Conservation (phyloP, 495 filamentous ascomycete species). For the Annulohypoxylon maeteangense region DNA sequence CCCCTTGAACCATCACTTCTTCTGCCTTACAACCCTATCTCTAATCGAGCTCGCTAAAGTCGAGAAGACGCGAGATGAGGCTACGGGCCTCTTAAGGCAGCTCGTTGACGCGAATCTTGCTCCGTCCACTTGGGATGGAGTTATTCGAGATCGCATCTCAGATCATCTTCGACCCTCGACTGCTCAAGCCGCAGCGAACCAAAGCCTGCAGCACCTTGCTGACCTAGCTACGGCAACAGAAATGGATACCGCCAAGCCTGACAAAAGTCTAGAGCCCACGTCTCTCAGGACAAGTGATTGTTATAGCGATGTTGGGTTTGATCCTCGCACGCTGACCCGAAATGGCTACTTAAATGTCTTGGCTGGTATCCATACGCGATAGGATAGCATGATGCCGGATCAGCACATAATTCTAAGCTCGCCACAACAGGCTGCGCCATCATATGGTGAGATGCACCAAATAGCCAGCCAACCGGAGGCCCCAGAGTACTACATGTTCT, state of each 20-base stretch:
- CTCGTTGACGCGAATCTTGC: constrained; percentile 50
- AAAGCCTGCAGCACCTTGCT: constrained; percentile 70
- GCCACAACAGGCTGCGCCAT: not conserved
- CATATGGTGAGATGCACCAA: not conserved
- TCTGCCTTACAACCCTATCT: constrained; percentile 72
- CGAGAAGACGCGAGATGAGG: constrained; percentile 50
- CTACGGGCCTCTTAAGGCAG: constrained; percentile 45
- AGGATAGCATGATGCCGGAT: constrained; percentile 11
- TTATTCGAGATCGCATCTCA: constrained; percentile 60
- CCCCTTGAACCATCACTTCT: constrained; percentile 79
- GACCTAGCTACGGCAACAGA: constrained; percentile 66
- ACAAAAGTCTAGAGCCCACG: constrained; percentile 26
- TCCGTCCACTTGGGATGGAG: constrained; percentile 56
- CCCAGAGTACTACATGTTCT: not conserved
- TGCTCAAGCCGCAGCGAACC: constrained; percentile 49
- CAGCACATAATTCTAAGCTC: not conserved
- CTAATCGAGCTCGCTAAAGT: constrained; percentile 70
- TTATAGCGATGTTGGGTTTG: constrained; percentile 46
- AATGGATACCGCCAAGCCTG: constrained; percentile 37
- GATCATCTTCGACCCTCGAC: constrained; percentile 50
- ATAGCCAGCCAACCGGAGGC: not conserved
- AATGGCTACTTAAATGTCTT: constrained; percentile 48
- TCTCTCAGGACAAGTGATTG: constrained; percentile 43
- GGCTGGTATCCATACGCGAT: constrained; percentile 31
- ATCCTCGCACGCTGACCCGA: constrained; percentile 43